A percentile compares a stretch with the other conserved stretches of the same genome.
phyloP scores from a whole-genome alignment of 2,329 filamentous ascomycete species.

The Aspergillus quadrilineatus region DNA sequence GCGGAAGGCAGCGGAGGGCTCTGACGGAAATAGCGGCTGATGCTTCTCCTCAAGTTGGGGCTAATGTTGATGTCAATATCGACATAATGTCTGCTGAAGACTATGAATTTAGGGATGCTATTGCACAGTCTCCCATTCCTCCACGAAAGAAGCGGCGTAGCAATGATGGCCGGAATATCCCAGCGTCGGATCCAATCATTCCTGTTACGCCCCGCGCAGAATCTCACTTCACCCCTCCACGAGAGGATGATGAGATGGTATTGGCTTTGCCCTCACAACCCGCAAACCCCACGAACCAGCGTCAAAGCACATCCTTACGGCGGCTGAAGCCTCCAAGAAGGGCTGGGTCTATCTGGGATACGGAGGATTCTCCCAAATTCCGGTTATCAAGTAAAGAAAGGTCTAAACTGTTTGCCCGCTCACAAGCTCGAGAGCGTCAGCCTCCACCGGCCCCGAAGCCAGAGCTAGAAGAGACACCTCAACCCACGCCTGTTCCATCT shows the following conservation, averaged over 20 bases:
- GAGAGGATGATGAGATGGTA: constrained; percentile 13
- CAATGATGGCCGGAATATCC: constrained; percentile 32
- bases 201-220: constrained; percentile 28
- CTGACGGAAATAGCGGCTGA: constrained; percentile 46
- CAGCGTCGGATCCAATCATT: constrained; percentile 30
- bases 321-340: constrained; percentile 26
- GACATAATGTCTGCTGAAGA: constrained; percentile 43
- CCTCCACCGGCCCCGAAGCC: background rate
- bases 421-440: constrained; percentile 5
- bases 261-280: constrained; percentile 17
- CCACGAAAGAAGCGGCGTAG: constrained; percentile 39
- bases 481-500: constrained; percentile 10
- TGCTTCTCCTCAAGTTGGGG: constrained; percentile 39
- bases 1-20: constrained; percentile 36
- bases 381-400: constrained; percentile 20
- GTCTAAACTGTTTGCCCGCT: constrained; percentile 12
- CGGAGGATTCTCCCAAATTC: constrained; percentile 35
- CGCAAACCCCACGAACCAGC: constrained; percentile 13
- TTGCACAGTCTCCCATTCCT: constrained; percentile 34
- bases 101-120: constrained; percentile 36
- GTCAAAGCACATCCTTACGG: constrained; percentile 20
- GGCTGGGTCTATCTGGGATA: constrained; percentile 36
- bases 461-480: background rate
- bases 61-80: constrained; percentile 35
- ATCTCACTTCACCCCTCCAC: constrained; percentile 19